Evolutionary conservation across 768 basidiomycete species (phyloP), one percentile per base, ranked within the genome.

Genomic region (Tulasnella sp.): DNA sequence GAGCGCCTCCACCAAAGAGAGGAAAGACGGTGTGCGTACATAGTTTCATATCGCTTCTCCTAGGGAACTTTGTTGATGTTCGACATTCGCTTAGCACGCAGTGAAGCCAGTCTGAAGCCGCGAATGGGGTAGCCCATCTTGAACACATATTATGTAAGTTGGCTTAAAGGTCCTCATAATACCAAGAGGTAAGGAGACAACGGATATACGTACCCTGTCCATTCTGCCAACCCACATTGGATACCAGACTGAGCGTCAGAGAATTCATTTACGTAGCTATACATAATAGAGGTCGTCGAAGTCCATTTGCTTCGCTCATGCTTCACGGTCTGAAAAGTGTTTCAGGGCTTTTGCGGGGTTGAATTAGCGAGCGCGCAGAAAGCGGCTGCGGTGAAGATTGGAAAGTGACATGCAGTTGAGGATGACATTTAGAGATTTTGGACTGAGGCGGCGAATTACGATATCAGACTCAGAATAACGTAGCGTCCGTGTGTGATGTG

Each of bases 201-300:
- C 11, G 11, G 49, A 3, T 22, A n/a, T 11, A 31, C 84, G 2
- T 79, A 90, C 92, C 85, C 91, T 92, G 81, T 93, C 91, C 78
- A 92, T 84, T 64, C 90, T 85, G 0, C 93, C 93, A 0, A 91
- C 93, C 91, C 91, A 94, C 39, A 91, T 86, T 0, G 93, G 92
- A 83, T 94, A 95, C 78, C 90, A 91, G 71, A 84, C 79, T 87
- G 87, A 0, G 89, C 81, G 12, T 81, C 80, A 81, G 90, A 88
- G 74, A 93, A 85, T 78, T 93, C 93, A 9, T 85, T 85, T 0
- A 83, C 72, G 29, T 86, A 85, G 78, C 93, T 90, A 2, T 85
- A 71, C 84, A 6, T 85, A 84, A 81, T 89, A 94, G 15, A 94
- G 84, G n/a, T 85, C 84, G 38, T 88, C 86, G 2, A 94, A 88